A percentile compares a stretch with the other conserved stretches of the same genome.
phyloP scores from a whole-genome alignment of 2,329 filamentous ascomycete genomes.

The Colletotrichum trifolii region DNA sequence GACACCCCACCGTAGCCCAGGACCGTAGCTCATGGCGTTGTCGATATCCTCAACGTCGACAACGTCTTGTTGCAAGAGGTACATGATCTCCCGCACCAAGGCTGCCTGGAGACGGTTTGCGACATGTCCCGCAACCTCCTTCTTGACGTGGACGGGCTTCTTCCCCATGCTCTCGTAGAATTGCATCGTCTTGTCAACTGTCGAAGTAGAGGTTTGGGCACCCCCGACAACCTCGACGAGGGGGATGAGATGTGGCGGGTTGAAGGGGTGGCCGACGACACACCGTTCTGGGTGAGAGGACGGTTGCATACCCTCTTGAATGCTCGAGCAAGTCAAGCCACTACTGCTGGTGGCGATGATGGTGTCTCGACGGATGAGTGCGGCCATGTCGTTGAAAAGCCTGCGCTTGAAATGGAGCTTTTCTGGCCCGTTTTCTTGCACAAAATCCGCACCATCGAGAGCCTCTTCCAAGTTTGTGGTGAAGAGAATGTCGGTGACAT shows the following conservation, averaged over 20 bases:
- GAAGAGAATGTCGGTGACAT: constrained; percentile 12
- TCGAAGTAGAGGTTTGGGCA: constrained; percentile 40
- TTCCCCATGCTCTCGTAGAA: constrained; percentile 55
- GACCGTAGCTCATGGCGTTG: constrained; percentile 33
- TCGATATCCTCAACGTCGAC: constrained; percentile 25
- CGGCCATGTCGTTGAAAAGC: constrained; percentile 49
- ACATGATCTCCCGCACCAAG: constrained; percentile 24
- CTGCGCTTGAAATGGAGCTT: constrained; percentile 50
- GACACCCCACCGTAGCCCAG: constrained; percentile 39
- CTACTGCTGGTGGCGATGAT: constrained; percentile 49
- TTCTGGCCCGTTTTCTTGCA: constrained; percentile 55
- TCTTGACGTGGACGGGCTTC: constrained; percentile 50
- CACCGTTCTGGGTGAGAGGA: constrained; percentile 45
- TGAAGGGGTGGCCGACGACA: constrained; percentile 59
- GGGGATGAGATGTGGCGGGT: constrained; percentile 59
- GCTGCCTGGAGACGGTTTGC: constrained; percentile 55
- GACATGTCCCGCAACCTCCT: constrained; percentile 55
- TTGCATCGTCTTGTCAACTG: constrained; percentile 43
- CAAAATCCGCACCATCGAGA: constrained; percentile 44
- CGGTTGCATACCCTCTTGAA: constrained; percentile 38
- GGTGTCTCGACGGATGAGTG: constrained; percentile 42
- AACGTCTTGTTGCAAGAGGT: constrained; percentile 23
- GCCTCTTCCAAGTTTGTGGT: constrained; percentile 23
- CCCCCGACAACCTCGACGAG: constrained; percentile 58
- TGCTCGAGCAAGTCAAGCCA: constrained; percentile 47